These are phyloP conservation scores for Arthrobotrys sphaeroides DNA, from an alignment of 2,329 filamentous ascomycete genomes.

Conservation along the genomic window DNA sequence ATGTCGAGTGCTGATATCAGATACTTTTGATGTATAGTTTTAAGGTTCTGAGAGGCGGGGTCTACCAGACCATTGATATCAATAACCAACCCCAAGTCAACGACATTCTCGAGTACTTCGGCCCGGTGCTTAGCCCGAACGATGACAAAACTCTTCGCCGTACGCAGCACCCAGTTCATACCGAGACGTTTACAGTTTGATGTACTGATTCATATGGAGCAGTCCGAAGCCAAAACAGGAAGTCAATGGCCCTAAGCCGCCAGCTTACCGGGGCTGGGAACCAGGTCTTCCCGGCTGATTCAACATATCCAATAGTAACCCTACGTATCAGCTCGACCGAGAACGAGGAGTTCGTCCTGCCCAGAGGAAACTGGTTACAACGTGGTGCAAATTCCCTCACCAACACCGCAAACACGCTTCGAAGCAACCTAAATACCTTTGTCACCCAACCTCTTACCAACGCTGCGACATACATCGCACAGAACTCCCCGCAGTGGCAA, in stretches of 20 bases:
- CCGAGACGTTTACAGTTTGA: background rate
- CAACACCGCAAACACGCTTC: background rate
- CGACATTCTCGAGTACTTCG: constrained; percentile 39
- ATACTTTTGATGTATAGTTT: constrained; percentile 26
- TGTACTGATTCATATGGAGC: background rate
- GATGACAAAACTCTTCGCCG: constrained; percentile 18
- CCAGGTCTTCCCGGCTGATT: background rate
- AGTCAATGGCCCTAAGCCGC: background rate
- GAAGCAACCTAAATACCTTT: background rate
- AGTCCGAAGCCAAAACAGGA: constrained; percentile 26
- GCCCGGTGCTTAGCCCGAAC: background rate
- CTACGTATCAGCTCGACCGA: constrained; percentile 22
- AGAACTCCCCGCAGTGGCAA: background rate
- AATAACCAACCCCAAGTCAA: constrained; percentile 12
- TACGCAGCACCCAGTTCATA: background rate
- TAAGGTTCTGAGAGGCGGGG: constrained; percentile 13
- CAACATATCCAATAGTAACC: constrained; percentile 17
- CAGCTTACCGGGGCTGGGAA: constrained; percentile 1
- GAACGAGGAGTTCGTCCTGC: constrained; percentile 22
- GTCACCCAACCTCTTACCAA: background rate
- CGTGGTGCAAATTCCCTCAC: constrained; percentile 6
- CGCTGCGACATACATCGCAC: background rate
- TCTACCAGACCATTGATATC: constrained; percentile 26
- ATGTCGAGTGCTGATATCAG: background rate
- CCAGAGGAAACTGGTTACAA: constrained; percentile 33